Evolutionary conservation across 148 eudicot species (phyloP), one percentile per base, ranked within the genome.

Genomic region (Salicornia ramosissima): DNA sequence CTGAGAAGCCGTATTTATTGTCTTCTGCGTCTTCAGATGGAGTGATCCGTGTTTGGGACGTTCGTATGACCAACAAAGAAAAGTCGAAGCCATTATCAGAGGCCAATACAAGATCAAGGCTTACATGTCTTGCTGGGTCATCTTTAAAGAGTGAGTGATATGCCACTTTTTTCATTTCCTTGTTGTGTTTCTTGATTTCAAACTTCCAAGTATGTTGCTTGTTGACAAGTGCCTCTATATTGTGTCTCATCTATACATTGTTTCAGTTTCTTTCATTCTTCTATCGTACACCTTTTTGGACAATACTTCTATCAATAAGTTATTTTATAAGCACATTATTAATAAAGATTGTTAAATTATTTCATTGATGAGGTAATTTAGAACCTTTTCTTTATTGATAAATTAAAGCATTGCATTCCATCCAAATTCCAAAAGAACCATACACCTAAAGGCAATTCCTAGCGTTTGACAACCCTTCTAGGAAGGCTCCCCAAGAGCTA

Each of bases 11-110:
- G 5, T 87, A 72, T 67, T 42, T 86, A 24, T 83, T 94, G 67
- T 92, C 91, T 42, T 94, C 98, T 65, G 98, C 97, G 33, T 88
- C 98, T 30, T 88, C 98, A 21, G 98, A 94, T 74, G 98, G 98
- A 47, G 83, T 83, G 47, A 83, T 94, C 51, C 88, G 98, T 70
- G 89, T 88, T 40, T 94, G 98, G 98, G 98, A 93, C 75, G 75
- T 88, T 45, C 92, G 98, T 14, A 68, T 75, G 69, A 74, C 75
- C 42, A 68, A 61, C 56, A 79, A 87, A 69, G 96, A 71, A 57
- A 84, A 80, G 73, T 80, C 96, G 42, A 73, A 9, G 29, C 96
- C 96, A 39, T 65, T 94, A 52, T 78, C 92, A 45, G 92, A 88
- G 84, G 91, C 78, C 28, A 67, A 80, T 77, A 94, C 97, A 42